Evolutionary conservation across 495 filamentous ascomycete genomes (phyloP).

Genomic region (Oidiodendron maius): DNA sequence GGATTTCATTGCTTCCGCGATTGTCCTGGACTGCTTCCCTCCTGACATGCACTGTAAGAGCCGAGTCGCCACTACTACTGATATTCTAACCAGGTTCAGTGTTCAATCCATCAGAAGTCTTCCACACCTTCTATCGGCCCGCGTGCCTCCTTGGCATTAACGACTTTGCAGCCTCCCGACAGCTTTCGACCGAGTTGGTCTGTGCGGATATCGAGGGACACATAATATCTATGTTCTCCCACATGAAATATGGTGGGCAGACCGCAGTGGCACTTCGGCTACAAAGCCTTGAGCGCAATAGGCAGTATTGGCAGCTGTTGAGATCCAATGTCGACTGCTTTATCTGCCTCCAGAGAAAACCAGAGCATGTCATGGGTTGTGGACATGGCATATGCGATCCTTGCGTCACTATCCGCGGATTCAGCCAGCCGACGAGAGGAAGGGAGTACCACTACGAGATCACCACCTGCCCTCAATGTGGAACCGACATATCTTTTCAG

Average conservation of each 20-base stretch:
- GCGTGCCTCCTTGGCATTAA: slow-evolving; percentile 6
- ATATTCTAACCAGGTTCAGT: background rate
- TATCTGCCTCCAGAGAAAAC: slow-evolving; percentile 13
- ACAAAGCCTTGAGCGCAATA: slow-evolving; percentile 4
- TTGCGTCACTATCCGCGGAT: slow-evolving; percentile 6
- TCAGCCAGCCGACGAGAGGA: slow-evolving; percentile 6
- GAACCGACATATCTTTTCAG: slow-evolving; percentile 8
- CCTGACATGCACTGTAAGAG: slow-evolving; percentile 17
- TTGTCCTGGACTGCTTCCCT: slow-evolving; percentile 16
- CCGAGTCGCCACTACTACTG: background rate
- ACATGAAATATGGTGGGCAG: slow-evolving; percentile 8
- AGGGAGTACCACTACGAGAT: slow-evolving; percentile 13
- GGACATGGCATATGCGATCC: slow-evolving; percentile 12
- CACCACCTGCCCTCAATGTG: slow-evolving; percentile 5
- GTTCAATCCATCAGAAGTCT: slow-evolving; percentile 14
- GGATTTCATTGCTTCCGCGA: slow-evolving; percentile 9
- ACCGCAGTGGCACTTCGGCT: slow-evolving; percentile 3
- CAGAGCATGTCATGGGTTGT: slow-evolving; percentile 10
- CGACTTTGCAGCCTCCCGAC: background rate
- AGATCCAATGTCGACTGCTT: slow-evolving; percentile 10
- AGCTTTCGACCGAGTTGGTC: slow-evolving; percentile 6
- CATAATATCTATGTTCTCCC: slow-evolving; percentile 13
- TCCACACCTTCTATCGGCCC: slow-evolving; percentile 14
- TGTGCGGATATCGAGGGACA: slow-evolving; percentile 5
- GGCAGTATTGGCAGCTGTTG: slow-evolving; percentile 3